A percentile compares a stretch with the other conserved stretches of the same genome.
These are phyloP conservation scores for Vitis hybrid DNA, from an alignment of 177 flowering plant genomes.

Conservation along the genomic window DNA sequence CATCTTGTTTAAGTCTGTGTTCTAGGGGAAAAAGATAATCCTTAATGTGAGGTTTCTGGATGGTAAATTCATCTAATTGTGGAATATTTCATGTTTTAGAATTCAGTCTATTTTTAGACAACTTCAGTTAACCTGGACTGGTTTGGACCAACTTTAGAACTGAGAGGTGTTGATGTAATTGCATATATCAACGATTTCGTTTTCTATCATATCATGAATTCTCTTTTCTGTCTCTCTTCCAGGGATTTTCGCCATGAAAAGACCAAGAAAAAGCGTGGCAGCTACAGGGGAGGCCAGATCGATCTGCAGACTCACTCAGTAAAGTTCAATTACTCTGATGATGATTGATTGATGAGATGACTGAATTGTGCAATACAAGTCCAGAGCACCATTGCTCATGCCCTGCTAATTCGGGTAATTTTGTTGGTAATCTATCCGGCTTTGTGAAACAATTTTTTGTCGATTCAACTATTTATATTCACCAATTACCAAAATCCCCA, in stretches of 20 bases:
- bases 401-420: no score
- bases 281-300: constrained; percentile 88
- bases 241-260: constrained; percentile 95
- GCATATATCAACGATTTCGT: background rate
- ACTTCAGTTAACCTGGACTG: no score
- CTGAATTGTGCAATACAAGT: no score
- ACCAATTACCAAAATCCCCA: no score
- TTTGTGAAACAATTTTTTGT: no score
- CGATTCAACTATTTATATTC: no score
- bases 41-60: background rate
- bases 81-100: background rate
- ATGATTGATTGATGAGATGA: constrained; percentile 38
- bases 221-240: background rate
- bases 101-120: no score
- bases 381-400: no score
- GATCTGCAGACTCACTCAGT: constrained; percentile 77
- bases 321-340: constrained; percentile 81
- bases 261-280: constrained; percentile 95
- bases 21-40: background rate
- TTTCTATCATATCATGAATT: background rate
- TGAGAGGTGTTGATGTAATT: background rate
- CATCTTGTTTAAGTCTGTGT: background rate
- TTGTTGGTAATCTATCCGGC: no score
- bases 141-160: no score
- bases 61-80: background rate